A percentile compares a stretch with the other conserved stretches of the same genome.
phyloP scores from a whole-genome alignment of 345 rosid genomes.

The Eutrema yunnanense region DNA sequence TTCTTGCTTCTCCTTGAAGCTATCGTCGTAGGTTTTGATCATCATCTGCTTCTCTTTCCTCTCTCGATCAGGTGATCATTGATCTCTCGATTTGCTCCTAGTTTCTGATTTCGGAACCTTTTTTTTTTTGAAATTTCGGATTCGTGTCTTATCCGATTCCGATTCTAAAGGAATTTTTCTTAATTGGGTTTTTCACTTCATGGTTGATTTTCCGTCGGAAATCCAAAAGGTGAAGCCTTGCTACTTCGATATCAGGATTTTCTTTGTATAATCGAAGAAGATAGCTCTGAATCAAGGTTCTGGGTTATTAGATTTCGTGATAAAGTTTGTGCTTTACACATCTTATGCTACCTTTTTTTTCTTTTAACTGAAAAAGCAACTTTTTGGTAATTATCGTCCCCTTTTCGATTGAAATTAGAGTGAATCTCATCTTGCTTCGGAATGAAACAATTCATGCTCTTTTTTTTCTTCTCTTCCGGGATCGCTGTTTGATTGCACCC shows the following conservation, averaged over 20 bases:
- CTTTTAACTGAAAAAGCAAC: conserved; percentile 4
- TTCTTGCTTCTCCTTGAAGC: conserved; percentile 9
- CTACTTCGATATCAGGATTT: not conserved
- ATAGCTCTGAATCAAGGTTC: not conserved
- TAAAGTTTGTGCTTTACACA: conserved; percentile 23
- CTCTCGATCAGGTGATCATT: not conserved
- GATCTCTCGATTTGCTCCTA: not conserved
- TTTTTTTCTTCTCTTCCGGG: not conserved
- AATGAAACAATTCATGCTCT: conserved; percentile 1
- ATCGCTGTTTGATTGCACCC: not conserved
- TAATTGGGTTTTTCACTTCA: not conserved
- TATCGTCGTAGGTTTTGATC: not conserved
- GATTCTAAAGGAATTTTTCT: not conserved
- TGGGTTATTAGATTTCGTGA: conserved; percentile 10
- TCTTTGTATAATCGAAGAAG: not conserved
- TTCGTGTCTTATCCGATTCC: not conserved
- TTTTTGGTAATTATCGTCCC: not conserved
- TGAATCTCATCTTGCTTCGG: conserved; percentile 18
- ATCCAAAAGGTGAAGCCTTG: conserved; percentile 2
- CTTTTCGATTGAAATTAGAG: conserved; percentile 1
- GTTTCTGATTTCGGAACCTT: not conserved
- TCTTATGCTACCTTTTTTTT: conserved; percentile 9
- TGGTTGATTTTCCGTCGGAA: not conserved
- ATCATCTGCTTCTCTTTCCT: not conserved
- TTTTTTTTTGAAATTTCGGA: not conserved